Base-by-base conservation (phyloP, 2,329 filamentous ascomycete genomes). In the Davidsoniella australis region DNA sequence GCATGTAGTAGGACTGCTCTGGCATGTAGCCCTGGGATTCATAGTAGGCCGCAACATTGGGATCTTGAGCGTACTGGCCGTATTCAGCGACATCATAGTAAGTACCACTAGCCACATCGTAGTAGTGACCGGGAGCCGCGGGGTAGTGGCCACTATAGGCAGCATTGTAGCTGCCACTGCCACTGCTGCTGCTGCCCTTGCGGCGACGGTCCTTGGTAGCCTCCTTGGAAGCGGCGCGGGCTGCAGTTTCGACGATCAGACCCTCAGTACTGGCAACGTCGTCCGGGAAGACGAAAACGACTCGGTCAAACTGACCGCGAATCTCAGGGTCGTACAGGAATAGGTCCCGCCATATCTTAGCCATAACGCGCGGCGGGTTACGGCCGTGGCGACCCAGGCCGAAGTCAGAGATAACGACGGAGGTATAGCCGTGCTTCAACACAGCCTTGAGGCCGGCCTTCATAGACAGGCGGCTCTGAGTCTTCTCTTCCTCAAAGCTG, bases 401-500 rank as follows among this genome's bases (percentile, higher is more conserved):
- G 58, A 80, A 82, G 55, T 77, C 77, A 18, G 75, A 76, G 51
- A 81, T 72, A 46, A 77, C 73, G 18, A 82, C 66, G 52, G 70
- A 68, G 39, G 67, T 64, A 57, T 78, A 75, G 51, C 68, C 66
- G 56, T 76, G 70, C 57, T 71, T 74, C 16, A 73, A 73, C 54
- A 81, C 83, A 54, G 86, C 84, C 43, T 78, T 72, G 16, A 87
- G 71, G 2, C 81, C 78, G 1, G 76, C 75, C 18, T 77, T 75
- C 61, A 87, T 79, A 63, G 86, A 85, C 57, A 82, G 78, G 57
- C 71, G 72, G 64, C 85, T 82, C 60, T 85, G 70, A 55, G 82
- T 76, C 53, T 74, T 74, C 63, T 87, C 83, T 57, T 79, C 70
- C 3, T 70, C 68, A 61, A 88, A 87, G 0, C 80, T 82, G 63